Percentiles rank a stretch among this genome's conserved stretches.
Conservation (phyloP, 805 yeast species). For the Spathaspora gorwiae region DNA sequence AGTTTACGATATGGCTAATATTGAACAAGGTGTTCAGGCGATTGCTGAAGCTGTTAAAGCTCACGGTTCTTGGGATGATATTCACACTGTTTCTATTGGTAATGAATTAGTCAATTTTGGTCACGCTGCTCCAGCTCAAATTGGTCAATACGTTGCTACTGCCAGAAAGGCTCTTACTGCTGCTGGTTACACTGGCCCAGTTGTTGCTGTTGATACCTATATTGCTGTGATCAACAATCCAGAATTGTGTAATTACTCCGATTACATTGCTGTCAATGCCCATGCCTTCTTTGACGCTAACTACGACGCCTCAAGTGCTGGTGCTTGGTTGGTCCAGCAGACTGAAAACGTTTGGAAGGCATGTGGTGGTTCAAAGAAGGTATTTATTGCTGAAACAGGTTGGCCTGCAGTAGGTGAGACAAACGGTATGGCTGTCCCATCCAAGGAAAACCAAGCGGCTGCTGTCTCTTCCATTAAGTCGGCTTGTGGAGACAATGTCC, state of each 20-base stretch:
- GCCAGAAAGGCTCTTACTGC: conserved; percentile 69
- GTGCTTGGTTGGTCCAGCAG: conserved; percentile 83
- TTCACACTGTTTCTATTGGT: conserved; percentile 82
- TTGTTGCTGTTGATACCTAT: conserved; percentile 93
- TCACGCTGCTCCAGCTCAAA: conserved; percentile 64
- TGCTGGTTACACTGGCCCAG: conserved; percentile 88
- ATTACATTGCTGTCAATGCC: conserved; percentile 94
- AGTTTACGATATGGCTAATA: conserved; percentile 55
- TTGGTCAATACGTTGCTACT: conserved; percentile 54
- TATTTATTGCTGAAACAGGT: conserved; percentile 60
- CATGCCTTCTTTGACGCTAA: conserved; percentile 95
- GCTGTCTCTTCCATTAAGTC: conserved; percentile 66
- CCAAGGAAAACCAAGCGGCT: conserved; percentile 54
- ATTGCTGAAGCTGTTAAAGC: conserved; percentile 54
- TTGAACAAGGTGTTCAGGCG: conserved; percentile 49
- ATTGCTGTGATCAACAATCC: conserved; percentile 95
- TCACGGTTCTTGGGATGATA: conserved; percentile 75
- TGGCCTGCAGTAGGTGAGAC: conserved; percentile 64
- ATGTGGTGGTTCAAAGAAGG: conserved; percentile 61
- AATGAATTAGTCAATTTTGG: conserved; percentile 94
- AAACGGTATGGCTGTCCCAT: conserved; percentile 55
- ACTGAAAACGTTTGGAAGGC: conserved; percentile 85
- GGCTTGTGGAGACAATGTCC: conserved; percentile 60
- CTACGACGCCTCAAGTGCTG: conserved; percentile 74
- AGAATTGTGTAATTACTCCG: conserved; percentile 77